Percentiles rank a stretch among this genome's conserved stretches.
Conservation (phyloP, 78 protist species). For the Dictyostelium brefeldianum region DNA sequence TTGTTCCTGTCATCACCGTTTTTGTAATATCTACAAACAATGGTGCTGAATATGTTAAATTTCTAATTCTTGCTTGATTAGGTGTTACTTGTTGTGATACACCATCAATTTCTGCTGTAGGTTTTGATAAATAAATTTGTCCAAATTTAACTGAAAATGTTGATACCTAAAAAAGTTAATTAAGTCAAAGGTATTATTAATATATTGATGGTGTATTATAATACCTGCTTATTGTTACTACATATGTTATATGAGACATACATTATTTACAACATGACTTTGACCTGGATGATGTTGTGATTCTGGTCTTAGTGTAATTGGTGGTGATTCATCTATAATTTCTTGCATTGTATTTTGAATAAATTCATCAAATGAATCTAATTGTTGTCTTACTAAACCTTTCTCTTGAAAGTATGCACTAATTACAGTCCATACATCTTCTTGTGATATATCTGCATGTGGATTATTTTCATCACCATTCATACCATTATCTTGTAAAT, state of each 20-base stretch:
- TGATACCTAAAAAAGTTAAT: not conserved
- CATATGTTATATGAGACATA: not conserved
- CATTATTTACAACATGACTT: slow-evolving; percentile 27
- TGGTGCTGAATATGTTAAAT: slow-evolving; percentile 93
- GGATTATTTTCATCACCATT: not conserved
- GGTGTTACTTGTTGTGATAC: slow-evolving; percentile 86
- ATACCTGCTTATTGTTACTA: not conserved
- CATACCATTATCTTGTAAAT: not conserved
- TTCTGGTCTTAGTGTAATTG: slow-evolving; percentile 83
- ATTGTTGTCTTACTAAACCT: slow-evolving; percentile 99
- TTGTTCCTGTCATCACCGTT: not conserved
- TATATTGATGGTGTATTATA: not conserved
- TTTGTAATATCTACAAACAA: slow-evolving; percentile 83
- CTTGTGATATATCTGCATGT: slow-evolving; percentile 82
- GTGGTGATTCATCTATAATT: slow-evolving; percentile 91
- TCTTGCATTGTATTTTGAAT: slow-evolving; percentile 92
- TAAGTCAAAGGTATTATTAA: not conserved
- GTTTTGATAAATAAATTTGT: slow-evolving; percentile 86
- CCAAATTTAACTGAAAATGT: slow-evolving; percentile 81
- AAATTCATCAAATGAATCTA: slow-evolving; percentile 98
- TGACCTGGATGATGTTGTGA: slow-evolving; percentile 83
- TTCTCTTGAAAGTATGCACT: slow-evolving; percentile 95
- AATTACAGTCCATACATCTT: slow-evolving; percentile 97
- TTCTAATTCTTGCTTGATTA: slow-evolving; percentile 97
- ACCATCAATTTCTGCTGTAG: slow-evolving; percentile 86